A percentile compares a stretch with the other conserved stretches of the same genome.
Conservation (phyloP, 2,329 filamentous ascomycete species). For the Plenodomus lindquistii region DNA sequence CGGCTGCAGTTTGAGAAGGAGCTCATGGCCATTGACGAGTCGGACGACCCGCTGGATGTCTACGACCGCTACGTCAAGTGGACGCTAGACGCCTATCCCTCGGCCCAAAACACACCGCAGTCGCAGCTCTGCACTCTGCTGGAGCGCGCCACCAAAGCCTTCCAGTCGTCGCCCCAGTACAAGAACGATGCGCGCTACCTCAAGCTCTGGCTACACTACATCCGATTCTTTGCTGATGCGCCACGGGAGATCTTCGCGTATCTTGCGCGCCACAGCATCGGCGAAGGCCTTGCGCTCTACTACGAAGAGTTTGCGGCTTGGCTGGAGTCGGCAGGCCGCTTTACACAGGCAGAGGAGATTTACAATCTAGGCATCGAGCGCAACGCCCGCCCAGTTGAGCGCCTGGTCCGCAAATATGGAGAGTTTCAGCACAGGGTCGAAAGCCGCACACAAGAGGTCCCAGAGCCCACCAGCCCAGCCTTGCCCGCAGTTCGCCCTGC, state of each 20-base stretch:
- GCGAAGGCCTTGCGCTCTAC: conserved; percentile 83
- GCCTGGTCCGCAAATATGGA: conserved; percentile 84
- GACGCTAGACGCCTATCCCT: conserved; percentile 94
- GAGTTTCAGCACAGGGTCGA: conserved; percentile 84
- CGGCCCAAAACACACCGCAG: conserved; percentile 85
- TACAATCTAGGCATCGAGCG: conserved; percentile 87
- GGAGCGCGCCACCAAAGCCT: conserved; percentile 89
- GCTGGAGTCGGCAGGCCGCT: conserved; percentile 82
- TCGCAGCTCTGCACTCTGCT: conserved; percentile 88
- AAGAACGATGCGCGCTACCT: conserved; percentile 94
- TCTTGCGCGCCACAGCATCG: conserved; percentile 83
- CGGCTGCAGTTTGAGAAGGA: conserved; percentile 87
- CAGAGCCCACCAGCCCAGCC: conserved; percentile 81
- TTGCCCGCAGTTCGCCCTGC: conserved; percentile 81
- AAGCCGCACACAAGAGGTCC: conserved; percentile 62
- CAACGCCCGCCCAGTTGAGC: conserved; percentile 79
- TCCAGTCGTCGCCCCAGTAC: conserved; percentile 84
- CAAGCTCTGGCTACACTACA: conserved; percentile 92
- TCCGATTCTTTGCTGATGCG: conserved; percentile 88
- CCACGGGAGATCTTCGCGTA: conserved; percentile 92
- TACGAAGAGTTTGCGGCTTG: conserved; percentile 97
- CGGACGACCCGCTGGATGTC: conserved; percentile 91
- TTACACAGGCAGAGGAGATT: conserved; percentile 91
- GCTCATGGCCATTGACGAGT: conserved; percentile 75
- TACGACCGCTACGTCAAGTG: conserved; percentile 97